phyloP scores from a whole-genome alignment of 2,329 filamentous ascomycete species.

The Lasiodiplodia sp. region DNA sequence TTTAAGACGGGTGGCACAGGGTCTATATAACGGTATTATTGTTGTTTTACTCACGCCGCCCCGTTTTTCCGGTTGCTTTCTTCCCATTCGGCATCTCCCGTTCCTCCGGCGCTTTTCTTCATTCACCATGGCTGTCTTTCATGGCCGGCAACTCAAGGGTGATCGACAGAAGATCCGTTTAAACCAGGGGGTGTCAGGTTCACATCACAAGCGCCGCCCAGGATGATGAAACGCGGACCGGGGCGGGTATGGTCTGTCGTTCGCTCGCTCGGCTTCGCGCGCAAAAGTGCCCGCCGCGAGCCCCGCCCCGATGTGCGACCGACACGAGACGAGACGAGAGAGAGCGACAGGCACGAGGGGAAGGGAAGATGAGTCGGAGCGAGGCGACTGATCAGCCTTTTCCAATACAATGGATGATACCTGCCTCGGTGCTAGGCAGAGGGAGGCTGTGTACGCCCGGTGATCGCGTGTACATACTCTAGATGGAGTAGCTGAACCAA shows the following conservation, averaged over 20 bases:
- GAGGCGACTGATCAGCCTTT: no score
- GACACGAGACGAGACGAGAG: no score
- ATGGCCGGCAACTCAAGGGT: neutral
- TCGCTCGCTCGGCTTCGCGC: no score
- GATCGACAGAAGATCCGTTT: conserved; percentile 1
- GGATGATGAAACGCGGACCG: neutral
- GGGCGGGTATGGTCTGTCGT: neutral
- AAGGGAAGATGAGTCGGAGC: no score
- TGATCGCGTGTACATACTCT: no score
- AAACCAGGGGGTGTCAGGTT: neutral
- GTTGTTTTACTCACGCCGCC: neutral
- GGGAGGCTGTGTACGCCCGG: no score
- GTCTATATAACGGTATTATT: neutral
- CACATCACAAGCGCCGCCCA: no score
- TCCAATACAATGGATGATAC: no score
- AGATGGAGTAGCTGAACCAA: no score
- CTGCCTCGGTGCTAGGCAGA: no score
- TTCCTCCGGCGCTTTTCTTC: neutral
- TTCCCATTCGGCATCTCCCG: neutral
- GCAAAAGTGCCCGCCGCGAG: no score
- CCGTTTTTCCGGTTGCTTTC: neutral
- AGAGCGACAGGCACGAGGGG: no score
- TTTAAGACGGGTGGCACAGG: neutral
- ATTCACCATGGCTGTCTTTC: neutral
- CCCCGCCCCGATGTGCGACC: neutral